These are phyloP conservation scores for Alternaria rosae DNA, from an alignment of 2,329 filamentous ascomycete species.

Conservation along the genomic window DNA sequence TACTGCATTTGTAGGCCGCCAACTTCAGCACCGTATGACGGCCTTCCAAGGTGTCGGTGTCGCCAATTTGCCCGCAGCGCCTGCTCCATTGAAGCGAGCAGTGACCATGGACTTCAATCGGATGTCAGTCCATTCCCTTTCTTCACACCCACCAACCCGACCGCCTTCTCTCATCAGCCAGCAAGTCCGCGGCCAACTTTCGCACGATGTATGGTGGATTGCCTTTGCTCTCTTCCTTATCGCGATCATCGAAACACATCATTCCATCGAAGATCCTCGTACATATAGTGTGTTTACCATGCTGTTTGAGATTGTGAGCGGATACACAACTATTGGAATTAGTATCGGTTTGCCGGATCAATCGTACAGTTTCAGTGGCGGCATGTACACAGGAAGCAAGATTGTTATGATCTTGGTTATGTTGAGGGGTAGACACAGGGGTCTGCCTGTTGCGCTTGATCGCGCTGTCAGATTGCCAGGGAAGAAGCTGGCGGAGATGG, in stretches of 20 bases:
- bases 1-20: conserved; percentile 29
- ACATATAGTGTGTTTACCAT: conserved; percentile 33
- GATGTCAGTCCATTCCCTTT: conserved; percentile 27
- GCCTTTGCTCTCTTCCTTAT: conserved; percentile 32
- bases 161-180: conserved; percentile 31
- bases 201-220: conserved; percentile 35
- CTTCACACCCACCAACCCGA: conserved; percentile 17
- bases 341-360: conserved; percentile 31
- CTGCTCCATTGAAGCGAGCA: conserved; percentile 15
- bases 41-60: conserved; percentile 33
- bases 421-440: conserved; percentile 29
- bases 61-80: conserved; percentile 16
- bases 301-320: conserved; percentile 31
- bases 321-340: conserved; percentile 32
- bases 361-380: conserved; percentile 30
- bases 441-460: conserved; percentile 30
- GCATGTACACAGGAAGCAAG: conserved; percentile 31
- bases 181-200: conserved; percentile 32
- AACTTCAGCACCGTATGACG: conserved; percentile 31
- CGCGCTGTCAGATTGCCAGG: conserved; percentile 30
- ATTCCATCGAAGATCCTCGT: conserved; percentile 28
- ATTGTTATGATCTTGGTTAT: conserved; percentile 30
- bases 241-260: conserved; percentile 31
- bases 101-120: conserved; percentile 27
- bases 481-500: conserved; percentile 26